Base-by-base conservation (phyloP, 192 early-diverging fungal genomes). In the Umbelopsis ramanniana region DNA sequence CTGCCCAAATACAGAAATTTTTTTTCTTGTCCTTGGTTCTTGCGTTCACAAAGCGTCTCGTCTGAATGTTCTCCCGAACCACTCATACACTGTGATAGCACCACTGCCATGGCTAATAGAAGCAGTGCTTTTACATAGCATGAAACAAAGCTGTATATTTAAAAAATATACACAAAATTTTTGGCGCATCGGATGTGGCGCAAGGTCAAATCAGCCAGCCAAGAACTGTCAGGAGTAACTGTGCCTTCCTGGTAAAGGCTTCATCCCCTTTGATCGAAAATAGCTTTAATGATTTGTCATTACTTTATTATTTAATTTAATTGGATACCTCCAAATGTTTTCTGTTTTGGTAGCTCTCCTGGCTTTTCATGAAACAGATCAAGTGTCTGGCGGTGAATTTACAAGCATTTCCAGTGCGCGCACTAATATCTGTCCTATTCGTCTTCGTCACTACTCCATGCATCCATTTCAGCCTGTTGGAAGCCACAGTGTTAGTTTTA, bases 391-490 rank as follows among this genome's bases (percentile, higher is more conserved):
- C 29, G 29, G 29, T 29, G 29, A 29, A 29, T 29, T 1, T 29
- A 29, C 29, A 29, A 29, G 29, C 3, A 29, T 29, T 29, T 29
- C 29, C 1, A 29, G 8, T 26, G n/a, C n/a, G n/a, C n/a, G n/a
- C n/a, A n/a, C n/a, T 6, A 15, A 29, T 22, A 29, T 1, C 3
- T 2, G 2, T 12, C 3, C 33, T 46, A 52, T 5, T 69, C 52
- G 19, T 69, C 76, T 23, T 84, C 83, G 66, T 78, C 80, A 48
- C 85, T 83, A 22, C 81, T 83, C 85, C 85, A 87, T 33, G 83
- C 72, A 67, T 87, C 83, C 60, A 78, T 47, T 52, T 83, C 74
- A 3, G 72, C 72, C 74, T 54, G 43, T 33, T 22, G 0, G 3
- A 19, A 22, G 7, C 47, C 45, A 17, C 7, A 72, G 14, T 1